A percentile compares a stretch with the other conserved stretches of the same genome.
Evolutionary conservation across 768 basidiomycete species (phyloP).

Genomic region (Serendipita sp.): DNA sequence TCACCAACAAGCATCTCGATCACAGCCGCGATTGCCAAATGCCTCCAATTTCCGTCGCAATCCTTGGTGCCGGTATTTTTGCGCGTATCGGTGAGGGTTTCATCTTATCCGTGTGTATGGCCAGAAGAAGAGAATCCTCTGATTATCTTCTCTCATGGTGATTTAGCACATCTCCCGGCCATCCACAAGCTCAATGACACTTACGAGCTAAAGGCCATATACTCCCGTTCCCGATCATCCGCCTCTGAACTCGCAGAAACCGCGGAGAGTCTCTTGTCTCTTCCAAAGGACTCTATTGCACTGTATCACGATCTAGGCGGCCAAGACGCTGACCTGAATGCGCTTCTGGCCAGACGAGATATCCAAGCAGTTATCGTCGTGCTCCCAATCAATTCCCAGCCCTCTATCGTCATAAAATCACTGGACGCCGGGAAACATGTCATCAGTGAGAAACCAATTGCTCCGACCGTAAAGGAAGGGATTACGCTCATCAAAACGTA

Average conservation of each 20-base stretch:
- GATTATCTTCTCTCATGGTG: slow-evolving; percentile 6
- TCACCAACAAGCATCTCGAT: too few relatives aligned
- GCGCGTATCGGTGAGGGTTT: slow-evolving; percentile 45
- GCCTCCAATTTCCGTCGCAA: slow-evolving; percentile 37
- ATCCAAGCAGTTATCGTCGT: slow-evolving; percentile 58
- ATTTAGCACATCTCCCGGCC: slow-evolving; percentile 62
- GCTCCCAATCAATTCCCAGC: slow-evolving; percentile 63
- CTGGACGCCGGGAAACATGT: slow-evolving; percentile 73
- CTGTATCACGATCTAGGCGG: slow-evolving; percentile 41
- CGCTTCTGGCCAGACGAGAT: slow-evolving; percentile 49
- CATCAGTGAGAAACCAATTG: slow-evolving; percentile 76
- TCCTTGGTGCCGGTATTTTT: slow-evolving; percentile 70
- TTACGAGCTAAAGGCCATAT: slow-evolving; percentile 48
- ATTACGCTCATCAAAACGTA: slow-evolving; percentile 49
- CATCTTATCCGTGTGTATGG: background rate
- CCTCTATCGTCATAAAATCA: slow-evolving; percentile 43
- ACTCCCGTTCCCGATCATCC: slow-evolving; percentile 58
- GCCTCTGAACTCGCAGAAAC: slow-evolving; percentile 34
- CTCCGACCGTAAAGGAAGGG: slow-evolving; percentile 47
- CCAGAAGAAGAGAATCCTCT: slow-evolving; percentile 11
- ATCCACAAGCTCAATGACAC: slow-evolving; percentile 35
- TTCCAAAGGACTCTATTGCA: slow-evolving; percentile 22
- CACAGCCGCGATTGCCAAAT: background rate
- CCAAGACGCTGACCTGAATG: slow-evolving; percentile 29
- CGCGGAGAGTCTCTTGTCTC: slow-evolving; percentile 26